These are phyloP conservation scores for Lepidium campestre DNA, from an alignment of 441 rosid species.

Conservation along the genomic window DNA sequence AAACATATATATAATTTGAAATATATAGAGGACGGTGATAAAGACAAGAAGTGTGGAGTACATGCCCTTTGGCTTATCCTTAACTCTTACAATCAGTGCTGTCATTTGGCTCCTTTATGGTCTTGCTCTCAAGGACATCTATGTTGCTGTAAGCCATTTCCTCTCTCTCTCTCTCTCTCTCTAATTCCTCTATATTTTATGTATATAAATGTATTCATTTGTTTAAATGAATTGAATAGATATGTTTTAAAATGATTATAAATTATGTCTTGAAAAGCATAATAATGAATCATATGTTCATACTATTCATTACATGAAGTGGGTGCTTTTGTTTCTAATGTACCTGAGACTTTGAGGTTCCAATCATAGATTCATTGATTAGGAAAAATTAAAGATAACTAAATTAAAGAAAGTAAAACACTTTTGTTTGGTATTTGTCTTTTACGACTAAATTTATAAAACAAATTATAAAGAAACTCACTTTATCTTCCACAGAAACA, in stretches of 20 bases:
- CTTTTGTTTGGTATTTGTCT: slow-evolving; percentile 26
- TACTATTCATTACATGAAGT: background rate
- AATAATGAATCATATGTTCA: background rate
- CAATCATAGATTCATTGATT: slow-evolving; percentile 15
- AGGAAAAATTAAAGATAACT: background rate
- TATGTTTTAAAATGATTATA: background rate
- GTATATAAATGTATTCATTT: background rate
- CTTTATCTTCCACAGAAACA: slow-evolving; percentile 22
- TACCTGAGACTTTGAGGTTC: slow-evolving; percentile 29
- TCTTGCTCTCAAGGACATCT: slow-evolving; percentile 47
- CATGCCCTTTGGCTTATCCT: slow-evolving; percentile 54
- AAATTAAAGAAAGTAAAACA: slow-evolving; percentile 10
- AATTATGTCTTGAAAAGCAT: background rate
- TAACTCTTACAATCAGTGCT: slow-evolving; percentile 52
- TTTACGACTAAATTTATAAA: slow-evolving; percentile 11
- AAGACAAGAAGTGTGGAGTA: slow-evolving; percentile 66
- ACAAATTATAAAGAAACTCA: slow-evolving; percentile 8
- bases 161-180: background rate
- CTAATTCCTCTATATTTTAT: background rate
- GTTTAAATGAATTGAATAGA: no score
- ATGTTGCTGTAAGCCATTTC: slow-evolving; percentile 42
- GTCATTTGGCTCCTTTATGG: slow-evolving; percentile 61
- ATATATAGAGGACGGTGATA: slow-evolving; percentile 43
- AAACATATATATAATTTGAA: background rate
- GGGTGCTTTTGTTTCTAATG: slow-evolving; percentile 29